phyloP scores from a whole-genome alignment of 2,329 filamentous ascomycete genomes.

The Apiospora phragmitis region DNA sequence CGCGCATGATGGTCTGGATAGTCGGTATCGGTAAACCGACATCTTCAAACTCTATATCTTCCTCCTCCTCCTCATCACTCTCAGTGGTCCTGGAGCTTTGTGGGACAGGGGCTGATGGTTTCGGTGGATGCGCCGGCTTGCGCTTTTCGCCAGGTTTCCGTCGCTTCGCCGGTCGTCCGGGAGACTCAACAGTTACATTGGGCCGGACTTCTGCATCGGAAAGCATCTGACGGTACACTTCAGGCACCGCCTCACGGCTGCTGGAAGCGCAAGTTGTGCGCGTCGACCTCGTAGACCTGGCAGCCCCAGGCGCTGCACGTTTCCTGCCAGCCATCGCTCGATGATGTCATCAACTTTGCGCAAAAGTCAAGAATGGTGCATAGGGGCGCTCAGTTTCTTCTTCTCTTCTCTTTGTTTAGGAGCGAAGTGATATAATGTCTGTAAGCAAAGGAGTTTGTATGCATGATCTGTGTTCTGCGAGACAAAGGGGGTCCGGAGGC shows the following conservation, averaged over 20 bases:
- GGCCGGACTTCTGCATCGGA: constrained; percentile 45
- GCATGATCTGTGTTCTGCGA: background rate
- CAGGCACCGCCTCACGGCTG: constrained; percentile 28
- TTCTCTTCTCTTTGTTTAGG: background rate
- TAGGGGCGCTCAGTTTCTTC: background rate
- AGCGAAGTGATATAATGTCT: background rate
- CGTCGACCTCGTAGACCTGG: constrained; percentile 19
- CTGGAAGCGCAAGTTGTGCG: constrained; percentile 27
- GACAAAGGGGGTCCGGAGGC: background rate
- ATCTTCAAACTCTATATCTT: constrained; percentile 51
- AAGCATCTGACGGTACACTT: constrained; percentile 51
- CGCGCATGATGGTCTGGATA: constrained; percentile 51
- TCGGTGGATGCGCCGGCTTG: constrained; percentile 21
- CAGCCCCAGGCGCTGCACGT: constrained; percentile 22
- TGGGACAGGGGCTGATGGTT: constrained; percentile 16
- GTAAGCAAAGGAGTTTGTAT: background rate
- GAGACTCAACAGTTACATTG: constrained; percentile 20
- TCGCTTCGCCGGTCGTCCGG: constrained; percentile 45
- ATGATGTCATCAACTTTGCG: constrained; percentile 14
- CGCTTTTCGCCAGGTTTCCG: constrained; percentile 36
- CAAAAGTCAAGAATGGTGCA: background rate
- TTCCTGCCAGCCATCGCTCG: constrained; percentile 30
- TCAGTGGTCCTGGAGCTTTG: constrained; percentile 9
- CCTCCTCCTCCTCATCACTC: constrained; percentile 39
- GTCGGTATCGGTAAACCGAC: constrained; percentile 48